A percentile compares a stretch with the other conserved stretches of the same genome.
Conservation (phyloP, 176 grass and related monocot genomes). For the Rhynchospora tenuis region DNA sequence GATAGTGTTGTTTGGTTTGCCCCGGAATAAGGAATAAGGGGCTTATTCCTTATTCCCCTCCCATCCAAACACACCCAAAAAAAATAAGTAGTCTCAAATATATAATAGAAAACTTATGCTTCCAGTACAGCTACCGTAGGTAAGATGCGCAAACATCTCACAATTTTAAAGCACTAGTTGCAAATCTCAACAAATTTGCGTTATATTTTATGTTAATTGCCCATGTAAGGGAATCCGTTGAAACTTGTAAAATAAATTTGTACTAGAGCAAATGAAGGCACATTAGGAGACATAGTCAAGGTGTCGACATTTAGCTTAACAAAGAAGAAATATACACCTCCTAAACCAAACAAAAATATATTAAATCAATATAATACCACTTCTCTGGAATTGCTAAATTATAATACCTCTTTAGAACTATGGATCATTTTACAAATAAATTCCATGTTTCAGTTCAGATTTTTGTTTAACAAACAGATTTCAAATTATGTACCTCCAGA, state of each 20-base stretch:
- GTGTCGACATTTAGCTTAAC: neutral
- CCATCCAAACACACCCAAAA: too few species aligned
- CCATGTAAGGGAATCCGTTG: slow-evolving; percentile 5
- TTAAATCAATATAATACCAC: neutral
- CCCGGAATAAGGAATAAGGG: too few species aligned
- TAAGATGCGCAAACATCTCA: slow-evolving; percentile 7
- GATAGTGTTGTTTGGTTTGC: too few species aligned
- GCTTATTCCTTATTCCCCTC: too few species aligned
- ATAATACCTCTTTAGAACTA: neutral
- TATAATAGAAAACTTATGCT: neutral
- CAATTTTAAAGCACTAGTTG: neutral
- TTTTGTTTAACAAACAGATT: neutral
- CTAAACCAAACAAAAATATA: neutral
- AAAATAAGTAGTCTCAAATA: neutral
- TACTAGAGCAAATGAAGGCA: neutral
- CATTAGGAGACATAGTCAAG: neutral
- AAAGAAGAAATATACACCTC: neutral
- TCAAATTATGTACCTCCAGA: neutral
- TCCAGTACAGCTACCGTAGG: neutral
- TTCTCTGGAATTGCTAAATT: neutral
- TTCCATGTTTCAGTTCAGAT: neutral
- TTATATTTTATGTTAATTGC: neutral
- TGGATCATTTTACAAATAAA: neutral
- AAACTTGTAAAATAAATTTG: neutral
- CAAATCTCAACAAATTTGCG: neutral